Base-by-base conservation (phyloP, 148 eudicot genomes). In the Cornus controversa region DNA sequence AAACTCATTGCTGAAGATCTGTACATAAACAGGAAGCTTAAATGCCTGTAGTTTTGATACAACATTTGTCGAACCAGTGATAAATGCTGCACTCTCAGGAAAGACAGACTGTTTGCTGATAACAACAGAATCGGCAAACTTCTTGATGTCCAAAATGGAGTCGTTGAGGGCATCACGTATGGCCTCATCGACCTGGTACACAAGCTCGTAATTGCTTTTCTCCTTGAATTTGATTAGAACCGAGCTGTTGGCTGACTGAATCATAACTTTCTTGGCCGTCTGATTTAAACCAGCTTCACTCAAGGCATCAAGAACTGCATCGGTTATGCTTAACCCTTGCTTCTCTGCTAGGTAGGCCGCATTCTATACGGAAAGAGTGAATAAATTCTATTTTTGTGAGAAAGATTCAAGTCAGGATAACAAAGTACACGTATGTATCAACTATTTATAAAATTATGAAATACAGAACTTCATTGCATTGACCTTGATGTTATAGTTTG, bases 311-410 rank as follows among this genome's bases (percentile, higher is more conserved):
- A 74, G 69, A 81, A 93, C 98, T 42, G 90, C 91, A 79, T 87
- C 95, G 18, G 78, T 85, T 25, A 92, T 80, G 64, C 87, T 81
- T 79, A 89, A 69, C 42, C 94, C 89, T 75, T 83, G 88, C 0
- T 90, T 84, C 63, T 78, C 75, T 53, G 98, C 99, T 57, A 96
- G 93, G 90, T 90, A 93, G 62, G 82, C 82, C 69, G 98, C 99
- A 83, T 93, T 82, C 99, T 95, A 87, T 28, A 66, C 23, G 25
- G 60, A 11, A n/a, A 70, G 73, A 29, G 62, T 73, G 20, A 62
- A 37, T 10, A 27, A 10, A 58, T 9, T 1, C 14, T 5, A 60
- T 18, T 74, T 31, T 34, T 15, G 22, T 74, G 42, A 50, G 28
- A 25, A 42, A 16, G 40, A 65, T 75, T 13, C 47, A 16, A 45